Percentiles rank a stretch among this genome's conserved stretches.
These are phyloP conservation scores for Verticillium alfalfae DNA, from an alignment of 2,329 filamentous ascomycete genomes.

Conservation along the genomic window DNA sequence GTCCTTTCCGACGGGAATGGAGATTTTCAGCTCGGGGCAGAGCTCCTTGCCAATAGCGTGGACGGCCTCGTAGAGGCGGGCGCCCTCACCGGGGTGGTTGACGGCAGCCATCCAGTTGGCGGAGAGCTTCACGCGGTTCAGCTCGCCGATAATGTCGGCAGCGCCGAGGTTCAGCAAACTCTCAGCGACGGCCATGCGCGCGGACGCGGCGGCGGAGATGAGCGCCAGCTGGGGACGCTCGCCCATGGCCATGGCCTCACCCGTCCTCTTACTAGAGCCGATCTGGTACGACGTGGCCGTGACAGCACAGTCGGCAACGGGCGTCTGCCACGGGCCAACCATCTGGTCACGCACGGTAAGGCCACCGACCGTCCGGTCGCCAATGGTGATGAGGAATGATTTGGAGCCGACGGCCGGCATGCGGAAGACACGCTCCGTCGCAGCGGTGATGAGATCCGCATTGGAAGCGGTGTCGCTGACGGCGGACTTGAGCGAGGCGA, in stretches of 20 bases:
- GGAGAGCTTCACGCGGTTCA: constrained; percentile 79
- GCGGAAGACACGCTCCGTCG: constrained; percentile 74
- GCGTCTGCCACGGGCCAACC: constrained; percentile 93
- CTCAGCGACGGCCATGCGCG: constrained; percentile 94
- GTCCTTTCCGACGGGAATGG: constrained; percentile 95
- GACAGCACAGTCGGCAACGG: constrained; percentile 89
- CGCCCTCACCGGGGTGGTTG: constrained; percentile 85
- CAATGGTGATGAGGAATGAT: constrained; percentile 94
- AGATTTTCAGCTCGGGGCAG: constrained; percentile 83
- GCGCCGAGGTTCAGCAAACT: constrained; percentile 90
- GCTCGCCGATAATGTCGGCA: constrained; percentile 61
- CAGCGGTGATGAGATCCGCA: constrained; percentile 53
- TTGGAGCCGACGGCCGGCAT: constrained; percentile 94
- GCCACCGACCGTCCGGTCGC: constrained; percentile 86
- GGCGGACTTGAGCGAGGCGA: constrained; percentile 58
- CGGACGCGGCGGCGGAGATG: constrained; percentile 84
- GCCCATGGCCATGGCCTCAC: constrained; percentile 97
- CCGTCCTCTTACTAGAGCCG: constrained; percentile 62
- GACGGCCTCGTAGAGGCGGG: constrained; percentile 88
- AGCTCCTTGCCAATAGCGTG: constrained; percentile 89
- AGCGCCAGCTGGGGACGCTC: constrained; percentile 86
- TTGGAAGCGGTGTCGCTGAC: constrained; percentile 49
- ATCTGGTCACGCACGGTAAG: constrained; percentile 88
- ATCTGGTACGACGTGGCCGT: constrained; percentile 74
- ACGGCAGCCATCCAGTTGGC: constrained; percentile 99